These are phyloP conservation scores for Zopfochytrium polystomum DNA, from an alignment of 371 early-diverging fungal species.

Conservation along the genomic window DNA sequence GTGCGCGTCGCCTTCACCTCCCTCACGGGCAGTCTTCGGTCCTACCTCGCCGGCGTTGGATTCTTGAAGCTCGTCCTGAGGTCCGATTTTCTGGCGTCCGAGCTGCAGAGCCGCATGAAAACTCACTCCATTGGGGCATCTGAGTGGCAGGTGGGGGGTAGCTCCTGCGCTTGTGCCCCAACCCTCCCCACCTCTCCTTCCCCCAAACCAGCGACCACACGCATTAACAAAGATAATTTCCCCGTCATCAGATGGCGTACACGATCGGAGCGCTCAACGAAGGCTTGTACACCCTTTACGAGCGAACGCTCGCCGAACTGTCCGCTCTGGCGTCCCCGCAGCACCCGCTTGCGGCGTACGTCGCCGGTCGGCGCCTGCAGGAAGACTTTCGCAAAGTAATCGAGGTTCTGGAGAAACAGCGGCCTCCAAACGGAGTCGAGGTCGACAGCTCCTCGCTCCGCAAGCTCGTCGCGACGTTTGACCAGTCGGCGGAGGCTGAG, in stretches of 20 bases:
- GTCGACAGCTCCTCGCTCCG: conserved; percentile 35
- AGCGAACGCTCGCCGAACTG: conserved; percentile 28
- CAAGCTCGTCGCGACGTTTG: conserved; percentile 38
- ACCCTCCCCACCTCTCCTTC: too few relatives aligned
- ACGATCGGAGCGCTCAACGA: conserved; percentile 37
- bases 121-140: conserved; percentile 29
- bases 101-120: conserved; percentile 27
- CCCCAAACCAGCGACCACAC: too few relatives aligned
- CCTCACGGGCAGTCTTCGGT: conserved; percentile 21
- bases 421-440: conserved; percentile 20
- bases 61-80: conserved; percentile 33
- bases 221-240: too few relatives aligned
- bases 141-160: conserved; percentile 37
- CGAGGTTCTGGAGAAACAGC: conserved; percentile 27
- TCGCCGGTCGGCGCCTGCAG: conserved; percentile 25
- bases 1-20: conserved; percentile 25
- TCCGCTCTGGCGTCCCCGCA: conserved; percentile 10
- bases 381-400: conserved; percentile 22
- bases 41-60: conserved; percentile 28
- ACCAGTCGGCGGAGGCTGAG: conserved; percentile 33
- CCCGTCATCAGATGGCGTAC: conserved; percentile 44
- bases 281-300: conserved; percentile 29
- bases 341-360: conserved; percentile 25
- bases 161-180: too few relatives aligned
- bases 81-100: conserved; percentile 27